A percentile compares a stretch with the other conserved stretches of the same genome.
Conservation (phyloP, 768 basidiomycete species). For the Arthromyces matolae region DNA sequence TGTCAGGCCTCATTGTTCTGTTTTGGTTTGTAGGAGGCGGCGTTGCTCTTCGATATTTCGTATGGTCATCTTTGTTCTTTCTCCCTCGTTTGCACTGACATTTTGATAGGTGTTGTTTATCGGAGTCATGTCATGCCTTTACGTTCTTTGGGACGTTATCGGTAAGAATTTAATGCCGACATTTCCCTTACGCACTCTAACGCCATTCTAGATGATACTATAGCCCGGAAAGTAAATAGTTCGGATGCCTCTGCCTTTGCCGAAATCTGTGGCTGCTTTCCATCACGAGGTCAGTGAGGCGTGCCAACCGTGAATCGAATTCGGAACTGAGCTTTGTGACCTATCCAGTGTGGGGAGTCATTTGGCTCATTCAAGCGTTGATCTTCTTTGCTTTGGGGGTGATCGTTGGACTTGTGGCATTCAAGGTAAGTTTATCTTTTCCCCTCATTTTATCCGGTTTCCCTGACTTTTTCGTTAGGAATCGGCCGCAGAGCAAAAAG, state of each 20-base stretch:
- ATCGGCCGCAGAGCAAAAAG: constrained; percentile 39
- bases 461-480: constrained; percentile 37
- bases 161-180: constrained; percentile 37
- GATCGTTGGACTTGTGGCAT: constrained; percentile 72
- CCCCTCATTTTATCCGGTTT: neutral
- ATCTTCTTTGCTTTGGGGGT: constrained; percentile 73
- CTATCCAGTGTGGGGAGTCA: constrained; percentile 74
- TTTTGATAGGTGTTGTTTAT: constrained; percentile 61
- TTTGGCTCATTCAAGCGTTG: constrained; percentile 79
- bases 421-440: constrained; percentile 60
- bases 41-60: constrained; percentile 73
- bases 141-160: constrained; percentile 85
- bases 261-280: constrained; percentile 79
- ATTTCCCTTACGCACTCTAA: neutral
- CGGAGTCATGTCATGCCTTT: constrained; percentile 84
- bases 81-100: neutral
- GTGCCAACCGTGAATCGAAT: too few species aligned
- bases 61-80: constrained; percentile 28
- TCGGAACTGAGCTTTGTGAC: too few species aligned
- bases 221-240: constrained; percentile 79
- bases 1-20: constrained; percentile 73
- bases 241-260: constrained; percentile 88
- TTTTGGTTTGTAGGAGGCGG: constrained; percentile 83
- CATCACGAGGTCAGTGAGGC: constrained; percentile 83
- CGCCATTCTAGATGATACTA: constrained; percentile 65